Evolutionary conservation across 108 stramenopile genomes (phyloP), one percentile per base, ranked within the genome.

Genomic region (Nitzschia putrida): DNA sequence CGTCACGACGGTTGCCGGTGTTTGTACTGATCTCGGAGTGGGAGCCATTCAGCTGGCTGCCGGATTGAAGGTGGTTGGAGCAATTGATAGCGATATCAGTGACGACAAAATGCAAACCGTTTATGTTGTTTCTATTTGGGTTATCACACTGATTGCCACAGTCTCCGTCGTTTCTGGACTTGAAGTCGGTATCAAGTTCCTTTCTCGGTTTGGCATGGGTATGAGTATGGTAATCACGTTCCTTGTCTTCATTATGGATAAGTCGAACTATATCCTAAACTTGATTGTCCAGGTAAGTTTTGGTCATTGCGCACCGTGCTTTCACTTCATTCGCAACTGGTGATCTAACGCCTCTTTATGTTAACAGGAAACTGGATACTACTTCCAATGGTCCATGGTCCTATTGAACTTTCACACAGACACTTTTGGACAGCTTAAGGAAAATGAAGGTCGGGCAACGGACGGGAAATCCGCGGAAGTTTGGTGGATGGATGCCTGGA

Each of bases 401-500:
- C 71, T 66, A 53, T 34, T 80, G 21, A 61, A 71, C 45, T 86
- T 82, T 57, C 73, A 68, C 61, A 81, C 80, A 0, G 83, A 85
- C 64, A 78, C 80, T 3, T 85, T 77, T 66, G 83, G 71, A n/a
- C 66, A 68, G 51, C 66, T 85, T 1, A 23, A 60, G n/a, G 43
- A 55, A 18, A 78, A 73, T 40, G 77, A 79, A 69, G 83, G 83
- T 22, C 77, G 86, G 14, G 71, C 74, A 20, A 58, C 68, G 18
- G 82, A 86, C 57, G 83, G 86, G 7, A 50, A 53, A 20, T 74
- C 70, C 50, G 73, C 71, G 1, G 68, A 60, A 18, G 43, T 73
- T 20, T 79, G 73, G 71, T 87, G 79, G 77, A 85, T 85, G 66
- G 74, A 78, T 47, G 53, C 53, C 13, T 87, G 86, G 86, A 87